These are phyloP conservation scores for Aciculoconidium aculeatum DNA, from an alignment of 805 yeast species.

Conservation along the genomic window DNA sequence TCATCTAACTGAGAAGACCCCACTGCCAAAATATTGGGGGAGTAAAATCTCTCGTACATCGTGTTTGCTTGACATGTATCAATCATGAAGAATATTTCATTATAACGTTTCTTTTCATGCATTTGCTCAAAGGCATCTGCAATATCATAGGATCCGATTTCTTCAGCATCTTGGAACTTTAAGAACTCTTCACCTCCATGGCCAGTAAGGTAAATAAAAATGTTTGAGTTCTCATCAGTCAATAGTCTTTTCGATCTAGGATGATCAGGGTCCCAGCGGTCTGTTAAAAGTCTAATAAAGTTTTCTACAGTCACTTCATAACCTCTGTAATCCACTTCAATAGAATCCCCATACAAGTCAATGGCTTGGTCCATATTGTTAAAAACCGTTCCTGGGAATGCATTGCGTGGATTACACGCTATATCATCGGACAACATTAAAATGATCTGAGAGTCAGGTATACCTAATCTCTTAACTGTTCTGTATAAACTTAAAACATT, in stretches of 20 bases:
- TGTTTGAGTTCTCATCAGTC: constrained; percentile 91
- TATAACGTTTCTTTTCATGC: constrained; percentile 93
- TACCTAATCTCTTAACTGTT: constrained; percentile 92
- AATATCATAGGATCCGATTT: constrained; percentile 88
- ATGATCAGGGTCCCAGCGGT: constrained; percentile 91
- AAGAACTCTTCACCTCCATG: constrained; percentile 98
- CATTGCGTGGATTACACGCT: constrained; percentile 93
- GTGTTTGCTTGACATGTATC: constrained; percentile 99
- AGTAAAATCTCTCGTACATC: constrained; percentile 87
- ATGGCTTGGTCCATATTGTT: constrained; percentile 88
- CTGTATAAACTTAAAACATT: constrained; percentile 91
- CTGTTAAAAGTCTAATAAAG: constrained; percentile 86
- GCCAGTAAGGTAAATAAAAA: constrained; percentile 93
- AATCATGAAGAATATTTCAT: constrained; percentile 94
- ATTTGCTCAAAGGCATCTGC: constrained; percentile 97
- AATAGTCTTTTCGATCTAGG: constrained; percentile 86
- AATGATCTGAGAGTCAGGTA: constrained; percentile 96
- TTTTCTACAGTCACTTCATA: constrained; percentile 98
- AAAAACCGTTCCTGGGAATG: constrained; percentile 94
- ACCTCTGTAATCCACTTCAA: constrained; percentile 95
- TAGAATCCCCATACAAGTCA: constrained; percentile 89
- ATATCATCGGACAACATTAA: constrained; percentile 95
- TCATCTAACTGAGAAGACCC: constrained; percentile 88
- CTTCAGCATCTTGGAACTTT: constrained; percentile 98
- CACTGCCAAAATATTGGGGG: constrained; percentile 88